Evolutionary conservation across 2,329 filamentous ascomycete species (phyloP).

Genomic region (Arachnomyces sp.): DNA sequence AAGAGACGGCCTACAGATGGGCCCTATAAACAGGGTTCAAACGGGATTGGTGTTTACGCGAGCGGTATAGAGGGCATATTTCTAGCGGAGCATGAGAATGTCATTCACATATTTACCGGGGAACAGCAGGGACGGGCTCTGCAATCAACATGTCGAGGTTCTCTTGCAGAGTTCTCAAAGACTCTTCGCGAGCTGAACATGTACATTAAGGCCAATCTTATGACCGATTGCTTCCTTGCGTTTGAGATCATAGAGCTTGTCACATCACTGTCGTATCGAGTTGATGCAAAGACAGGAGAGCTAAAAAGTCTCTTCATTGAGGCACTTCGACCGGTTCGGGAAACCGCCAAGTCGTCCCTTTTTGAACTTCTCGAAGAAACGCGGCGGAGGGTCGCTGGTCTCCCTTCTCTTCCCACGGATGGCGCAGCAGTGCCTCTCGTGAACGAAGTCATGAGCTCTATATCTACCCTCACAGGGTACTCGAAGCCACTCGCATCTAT

Average conservation of each 20-base stretch:
- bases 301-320: constrained; percentile 76
- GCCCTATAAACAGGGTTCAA: constrained; percentile 79
- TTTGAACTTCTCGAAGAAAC: constrained; percentile 78
- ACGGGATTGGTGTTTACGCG: constrained; percentile 84
- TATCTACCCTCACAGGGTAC: constrained; percentile 83
- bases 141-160: constrained; percentile 66
- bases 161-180: constrained; percentile 73
- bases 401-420: constrained; percentile 67
- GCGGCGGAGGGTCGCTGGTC: constrained; percentile 56
- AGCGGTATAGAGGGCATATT: constrained; percentile 82
- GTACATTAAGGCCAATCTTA: constrained; percentile 77
- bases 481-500: constrained; percentile 79
- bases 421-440: constrained; percentile 72
- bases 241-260: constrained; percentile 94
- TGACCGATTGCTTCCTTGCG: constrained; percentile 87
- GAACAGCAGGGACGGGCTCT: constrained; percentile 79
- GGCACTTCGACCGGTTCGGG: constrained; percentile 78
- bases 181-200: constrained; percentile 83
- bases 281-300: constrained; percentile 78
- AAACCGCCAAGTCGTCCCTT: constrained; percentile 83
- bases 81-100: constrained; percentile 80
- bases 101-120: constrained; percentile 75
- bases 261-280: constrained; percentile 65
- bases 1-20: constrained; percentile 70
- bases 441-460: constrained; percentile 73